Percentiles rank a stretch among this genome's conserved stretches.
Evolutionary conservation across 805 yeast genomes (phyloP).

Genomic region (Yarrowia osloensis): DNA sequence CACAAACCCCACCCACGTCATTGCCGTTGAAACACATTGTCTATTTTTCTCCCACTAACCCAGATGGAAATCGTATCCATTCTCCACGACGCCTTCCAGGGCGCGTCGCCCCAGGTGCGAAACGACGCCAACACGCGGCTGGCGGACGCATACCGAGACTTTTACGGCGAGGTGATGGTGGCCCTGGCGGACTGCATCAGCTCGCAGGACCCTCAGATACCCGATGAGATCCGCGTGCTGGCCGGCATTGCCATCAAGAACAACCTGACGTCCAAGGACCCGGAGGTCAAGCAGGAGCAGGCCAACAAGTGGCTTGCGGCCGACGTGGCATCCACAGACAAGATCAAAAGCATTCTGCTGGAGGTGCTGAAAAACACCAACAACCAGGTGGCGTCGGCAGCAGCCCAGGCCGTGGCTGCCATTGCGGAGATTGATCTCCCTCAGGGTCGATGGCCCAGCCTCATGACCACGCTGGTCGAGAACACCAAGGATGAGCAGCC

Average conservation of each 20-base stretch:
- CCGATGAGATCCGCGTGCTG: conserved; percentile 82
- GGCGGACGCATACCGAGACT: conserved; percentile 65
- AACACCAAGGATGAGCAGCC: conserved; percentile 81
- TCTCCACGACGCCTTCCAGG: conserved; percentile 77
- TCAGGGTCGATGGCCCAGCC: conserved; percentile 80
- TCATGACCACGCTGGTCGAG: conserved; percentile 79
- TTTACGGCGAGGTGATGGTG: conserved; percentile 71
- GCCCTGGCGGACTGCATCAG: conserved; percentile 71
- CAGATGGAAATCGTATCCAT: conserved; percentile 60
- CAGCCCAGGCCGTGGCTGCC: conserved; percentile 94
- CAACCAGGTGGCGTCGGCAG: conserved; percentile 79
- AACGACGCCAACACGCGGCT: conserved; percentile 75
- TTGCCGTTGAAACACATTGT: no score
- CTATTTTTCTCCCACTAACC: not conserved
- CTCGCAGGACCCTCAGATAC: conserved; percentile 52
- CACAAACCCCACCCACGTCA: no score
- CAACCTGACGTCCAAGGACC: conserved; percentile 80
- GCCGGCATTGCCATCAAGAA: conserved; percentile 89
- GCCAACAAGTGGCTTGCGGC: conserved; percentile 74
- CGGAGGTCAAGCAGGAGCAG: conserved; percentile 56
- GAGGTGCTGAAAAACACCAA: conserved; percentile 63
- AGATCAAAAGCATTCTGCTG: conserved; percentile 65
- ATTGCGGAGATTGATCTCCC: conserved; percentile 96
- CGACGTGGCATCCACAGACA: conserved; percentile 55
- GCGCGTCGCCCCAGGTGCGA: conserved; percentile 53